Percentiles rank a stretch among this genome's conserved stretches.
phyloP scores from a whole-genome alignment of 2,329 filamentous ascomycete genomes.

The Penicillium hordei region DNA sequence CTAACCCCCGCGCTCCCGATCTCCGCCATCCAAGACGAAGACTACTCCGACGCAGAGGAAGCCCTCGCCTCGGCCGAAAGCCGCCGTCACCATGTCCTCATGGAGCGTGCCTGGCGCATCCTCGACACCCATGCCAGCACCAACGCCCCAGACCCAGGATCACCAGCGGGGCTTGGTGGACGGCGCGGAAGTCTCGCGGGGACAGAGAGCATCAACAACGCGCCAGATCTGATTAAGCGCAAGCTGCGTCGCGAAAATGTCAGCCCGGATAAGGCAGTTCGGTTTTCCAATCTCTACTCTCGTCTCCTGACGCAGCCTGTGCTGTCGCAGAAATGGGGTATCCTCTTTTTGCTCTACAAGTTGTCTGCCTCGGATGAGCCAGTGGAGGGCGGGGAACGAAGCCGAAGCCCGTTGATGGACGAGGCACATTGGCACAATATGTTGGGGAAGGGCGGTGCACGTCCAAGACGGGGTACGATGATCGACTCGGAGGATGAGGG shows the following conservation, averaged over 20 bases:
- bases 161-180: slow-evolving; percentile 23
- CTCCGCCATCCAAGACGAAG: slow-evolving; percentile 30
- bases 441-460: slow-evolving; percentile 29
- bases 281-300: slow-evolving; percentile 88
- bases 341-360: slow-evolving; percentile 85
- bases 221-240: slow-evolving; percentile 86
- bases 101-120: slow-evolving; percentile 42
- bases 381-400: slow-evolving; percentile 27
- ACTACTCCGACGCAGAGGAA: slow-evolving; percentile 36
- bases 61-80: slow-evolving; percentile 40
- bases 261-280: slow-evolving; percentile 70
- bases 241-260: slow-evolving; percentile 77
- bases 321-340: slow-evolving; percentile 93
- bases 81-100: slow-evolving; percentile 33
- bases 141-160: slow-evolving; percentile 26
- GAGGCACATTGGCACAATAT: slow-evolving; percentile 41
- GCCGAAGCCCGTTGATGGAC: slow-evolving; percentile 43
- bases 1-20: slow-evolving; percentile 40
- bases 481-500: slow-evolving; percentile 37
- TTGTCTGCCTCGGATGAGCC: slow-evolving; percentile 63
- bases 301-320: slow-evolving; percentile 87
- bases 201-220: slow-evolving; percentile 71
- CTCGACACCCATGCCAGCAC: slow-evolving; percentile 33
- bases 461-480: slow-evolving; percentile 22
- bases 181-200: slow-evolving; percentile 35